Evolutionary conservation across 345 rosid species (phyloP), one percentile per base, ranked within the genome.

Genomic region (Ceriops decandra): DNA sequence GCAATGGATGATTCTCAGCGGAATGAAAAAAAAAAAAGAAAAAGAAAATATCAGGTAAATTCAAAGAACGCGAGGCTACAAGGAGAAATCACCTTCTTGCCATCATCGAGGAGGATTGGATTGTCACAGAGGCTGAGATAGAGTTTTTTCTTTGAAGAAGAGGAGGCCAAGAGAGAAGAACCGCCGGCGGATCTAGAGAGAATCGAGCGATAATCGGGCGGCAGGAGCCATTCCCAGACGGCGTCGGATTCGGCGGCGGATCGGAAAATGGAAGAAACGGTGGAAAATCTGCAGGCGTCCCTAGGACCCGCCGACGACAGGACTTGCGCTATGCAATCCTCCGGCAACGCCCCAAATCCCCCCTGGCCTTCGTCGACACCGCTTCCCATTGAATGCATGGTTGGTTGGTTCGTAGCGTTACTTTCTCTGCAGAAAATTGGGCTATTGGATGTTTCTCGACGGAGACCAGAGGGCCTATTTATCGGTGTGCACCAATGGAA

Each of bases 61-160:
- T 42, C 22, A 20, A 26, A 53, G 33, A 26, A 10, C 9, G 3
- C 51, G 11, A 9, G 7, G 7, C n/a, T 19, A 0, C 28, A 15
- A 11, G 17, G 30, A 20, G 7, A 54, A 33, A 7, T 19, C 72
- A 78, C 84, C 84, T 31, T 62, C 66, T 46, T 75, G 33, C 80
- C 80, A 38, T 57, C 67, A 9, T 73, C 82, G 54, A 78, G 36
- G 42, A 78, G 82, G 60, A 78, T 35, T 0, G 80, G 82, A 26
- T 22, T 36, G 31, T 67, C 21, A 35, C 78, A 75, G 62, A 81
- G 82, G 33, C 64, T 36, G 54, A 72, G 33, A 31, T 66, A 81
- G 59, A 79, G 77, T n/a, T 68, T 46, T 68, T 79, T 74, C 70
- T 66, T 60, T 11, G 71, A 65, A 21, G 69, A 49, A 16, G n/a